Evolutionary conservation across 23 red algal genomes (phyloP).

Genomic region (Gracilariopsis chorda): DNA sequence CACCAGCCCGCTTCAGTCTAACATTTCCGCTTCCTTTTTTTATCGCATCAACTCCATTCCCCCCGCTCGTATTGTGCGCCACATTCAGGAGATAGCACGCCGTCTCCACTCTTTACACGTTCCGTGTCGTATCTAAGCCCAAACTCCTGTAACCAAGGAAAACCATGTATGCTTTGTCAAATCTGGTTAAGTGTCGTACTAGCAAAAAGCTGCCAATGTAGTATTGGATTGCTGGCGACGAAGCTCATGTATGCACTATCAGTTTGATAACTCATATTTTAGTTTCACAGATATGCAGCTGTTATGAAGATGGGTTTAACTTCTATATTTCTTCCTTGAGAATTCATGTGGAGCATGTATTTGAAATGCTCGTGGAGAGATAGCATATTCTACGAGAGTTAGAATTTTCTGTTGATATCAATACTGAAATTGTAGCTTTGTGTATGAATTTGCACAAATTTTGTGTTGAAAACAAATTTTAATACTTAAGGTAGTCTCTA

Average conservation of each 20-base stretch:
- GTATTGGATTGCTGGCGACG: constrained; percentile 7
- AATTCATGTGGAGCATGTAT: background rate
- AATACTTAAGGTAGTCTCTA: no score
- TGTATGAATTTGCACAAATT: background rate
- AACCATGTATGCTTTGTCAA: no score
- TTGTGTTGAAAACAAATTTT: no score
- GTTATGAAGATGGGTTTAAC: background rate
- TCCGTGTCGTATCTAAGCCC: no score
- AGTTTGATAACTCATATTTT: background rate
- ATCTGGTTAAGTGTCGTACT: no score
- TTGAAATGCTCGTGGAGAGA: background rate
- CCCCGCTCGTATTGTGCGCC: no score
- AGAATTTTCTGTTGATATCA: background rate
- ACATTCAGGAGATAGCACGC: no score
- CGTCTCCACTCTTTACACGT: no score
- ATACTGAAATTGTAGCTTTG: background rate
- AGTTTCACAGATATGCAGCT: background rate
- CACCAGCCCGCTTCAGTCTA: no score
- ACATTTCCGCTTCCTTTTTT: no score
- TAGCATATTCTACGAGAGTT: background rate
- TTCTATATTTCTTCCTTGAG: background rate
- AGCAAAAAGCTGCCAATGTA: background rate
- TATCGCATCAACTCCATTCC: no score
- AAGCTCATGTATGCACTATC: background rate
- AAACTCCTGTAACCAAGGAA: no score